Percentiles rank a stretch among this genome's conserved stretches.
These are phyloP conservation scores for Gossypium herbaceum DNA, from an alignment of 345 rosid genomes.

Conservation along the genomic window DNA sequence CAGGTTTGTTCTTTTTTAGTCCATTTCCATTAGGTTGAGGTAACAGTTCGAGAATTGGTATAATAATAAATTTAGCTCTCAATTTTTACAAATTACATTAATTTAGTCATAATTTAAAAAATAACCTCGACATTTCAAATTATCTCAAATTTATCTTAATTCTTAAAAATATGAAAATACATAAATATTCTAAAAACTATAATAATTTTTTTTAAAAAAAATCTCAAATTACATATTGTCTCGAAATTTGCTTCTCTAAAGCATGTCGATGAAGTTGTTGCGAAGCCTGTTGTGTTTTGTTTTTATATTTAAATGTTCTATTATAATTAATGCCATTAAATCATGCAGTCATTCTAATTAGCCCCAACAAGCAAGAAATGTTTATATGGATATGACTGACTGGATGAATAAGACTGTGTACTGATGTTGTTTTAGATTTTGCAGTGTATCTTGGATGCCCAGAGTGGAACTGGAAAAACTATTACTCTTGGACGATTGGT, in stretches of 20 bases:
- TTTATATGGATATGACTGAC: neutral
- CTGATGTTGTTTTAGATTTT: slow-evolving; percentile 2
- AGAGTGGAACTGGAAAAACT: slow-evolving; percentile 97
- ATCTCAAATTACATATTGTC: too few species aligned
- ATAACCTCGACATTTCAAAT: too few species aligned
- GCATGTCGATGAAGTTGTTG: slow-evolving; percentile 90
- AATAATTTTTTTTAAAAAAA: too few species aligned
- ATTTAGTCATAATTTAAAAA: too few species aligned
- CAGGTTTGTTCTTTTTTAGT: too few species aligned
- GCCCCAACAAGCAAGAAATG: neutral
- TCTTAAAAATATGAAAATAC: too few species aligned
- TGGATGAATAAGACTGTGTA: neutral
- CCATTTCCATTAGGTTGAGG: too few species aligned
- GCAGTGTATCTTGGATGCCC: slow-evolving; percentile 96
- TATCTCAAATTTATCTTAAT: too few species aligned
- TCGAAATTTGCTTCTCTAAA: slow-evolving; percentile 91
- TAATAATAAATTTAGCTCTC: too few species aligned
- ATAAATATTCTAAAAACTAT: too few species aligned
- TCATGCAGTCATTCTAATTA: neutral
- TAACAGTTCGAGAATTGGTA: too few species aligned
- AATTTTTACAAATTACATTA: too few species aligned
- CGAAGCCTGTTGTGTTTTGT: slow-evolving; percentile 74
- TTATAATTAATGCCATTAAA: neutral
- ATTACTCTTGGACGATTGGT: slow-evolving; percentile 83
- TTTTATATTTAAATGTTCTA: neutral